A percentile compares a stretch with the other conserved stretches of the same genome.
These are phyloP conservation scores for Linderniella brevidens DNA, from an alignment of 257 asterid species.

Conservation along the genomic window DNA sequence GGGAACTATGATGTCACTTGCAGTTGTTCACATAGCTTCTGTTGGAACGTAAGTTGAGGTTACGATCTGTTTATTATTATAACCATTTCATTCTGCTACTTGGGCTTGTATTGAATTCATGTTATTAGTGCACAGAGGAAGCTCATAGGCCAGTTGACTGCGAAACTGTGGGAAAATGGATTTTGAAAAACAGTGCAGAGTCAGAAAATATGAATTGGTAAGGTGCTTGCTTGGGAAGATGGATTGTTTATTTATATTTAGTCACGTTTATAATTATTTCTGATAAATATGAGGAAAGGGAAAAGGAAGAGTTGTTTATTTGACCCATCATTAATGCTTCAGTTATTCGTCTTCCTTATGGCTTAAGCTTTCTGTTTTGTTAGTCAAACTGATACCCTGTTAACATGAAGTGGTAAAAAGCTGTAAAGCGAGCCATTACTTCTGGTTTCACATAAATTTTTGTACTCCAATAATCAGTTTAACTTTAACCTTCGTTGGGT, in stretches of 20 bases:
- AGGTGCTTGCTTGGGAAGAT: slow-evolving; percentile 4
- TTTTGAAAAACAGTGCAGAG: slow-evolving; percentile 89
- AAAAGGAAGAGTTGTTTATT: too few species aligned
- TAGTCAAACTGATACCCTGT: too few species aligned
- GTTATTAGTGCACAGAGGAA: slow-evolving; percentile 75
- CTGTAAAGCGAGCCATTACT: too few species aligned
- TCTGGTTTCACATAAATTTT: too few species aligned
- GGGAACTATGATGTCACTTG: slow-evolving; percentile 81
- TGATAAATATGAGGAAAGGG: too few species aligned
- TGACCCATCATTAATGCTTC: too few species aligned
- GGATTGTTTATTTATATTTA: not conserved
- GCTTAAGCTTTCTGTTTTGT: too few species aligned
- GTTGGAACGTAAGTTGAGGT: slow-evolving; percentile 85
- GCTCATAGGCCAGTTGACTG: slow-evolving; percentile 99
- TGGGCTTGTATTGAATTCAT: slow-evolving; percentile 13
- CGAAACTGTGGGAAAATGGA: slow-evolving; percentile 83
- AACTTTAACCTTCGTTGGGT: too few species aligned
- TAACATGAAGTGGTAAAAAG: too few species aligned
- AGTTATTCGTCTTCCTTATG: too few species aligned
- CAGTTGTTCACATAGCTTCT: slow-evolving; percentile 62
- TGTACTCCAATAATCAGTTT: too few species aligned
- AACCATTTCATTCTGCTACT: slow-evolving; percentile 10
- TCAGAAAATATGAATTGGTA: slow-evolving; percentile 99
- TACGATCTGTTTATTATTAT: slow-evolving; percentile 10
- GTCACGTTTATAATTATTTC: too few species aligned